Evolutionary conservation across 768 basidiomycete genomes (phyloP).

Genomic region (Tylopilus rubrobrunneus): DNA sequence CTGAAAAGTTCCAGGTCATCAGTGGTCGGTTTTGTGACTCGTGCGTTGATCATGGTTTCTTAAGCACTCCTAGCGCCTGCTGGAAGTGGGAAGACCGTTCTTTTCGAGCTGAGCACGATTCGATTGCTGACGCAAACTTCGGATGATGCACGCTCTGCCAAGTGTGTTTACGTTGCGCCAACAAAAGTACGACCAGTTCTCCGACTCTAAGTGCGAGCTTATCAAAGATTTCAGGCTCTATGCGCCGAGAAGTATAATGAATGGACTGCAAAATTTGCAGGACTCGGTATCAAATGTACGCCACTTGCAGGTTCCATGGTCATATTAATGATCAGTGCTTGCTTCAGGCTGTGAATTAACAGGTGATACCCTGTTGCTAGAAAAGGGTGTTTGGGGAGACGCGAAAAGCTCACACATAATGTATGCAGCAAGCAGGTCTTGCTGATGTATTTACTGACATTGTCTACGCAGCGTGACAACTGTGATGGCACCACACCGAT

Average conservation of each 20-base stretch:
- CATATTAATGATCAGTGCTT: background rate
- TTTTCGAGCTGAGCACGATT: slow-evolving; percentile 91
- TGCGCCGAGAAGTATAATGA: slow-evolving; percentile 82
- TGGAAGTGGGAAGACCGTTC: slow-evolving; percentile 91
- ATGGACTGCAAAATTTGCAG: slow-evolving; percentile 78
- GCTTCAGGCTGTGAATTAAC: slow-evolving; percentile 80
- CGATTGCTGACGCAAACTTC: slow-evolving; percentile 53
- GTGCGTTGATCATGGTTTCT: slow-evolving; percentile 1
- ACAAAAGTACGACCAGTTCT: slow-evolving; percentile 58
- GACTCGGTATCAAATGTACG: slow-evolving; percentile 73
- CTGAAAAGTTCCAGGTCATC: slow-evolving; percentile 50
- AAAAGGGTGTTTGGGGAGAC: slow-evolving; percentile 65
- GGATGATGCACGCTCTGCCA: slow-evolving; percentile 35
- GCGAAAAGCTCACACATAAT: slow-evolving; percentile 77
- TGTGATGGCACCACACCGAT: slow-evolving; percentile 35
- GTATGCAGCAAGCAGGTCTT: slow-evolving; percentile 37
- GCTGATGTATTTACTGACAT: slow-evolving; percentile 2
- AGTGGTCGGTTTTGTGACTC: slow-evolving; percentile 46
- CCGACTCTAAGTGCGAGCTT: background rate
- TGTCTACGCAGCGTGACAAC: slow-evolving; percentile 61
- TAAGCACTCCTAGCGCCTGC: slow-evolving; percentile 68
- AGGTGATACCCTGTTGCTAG: slow-evolving; percentile 77
- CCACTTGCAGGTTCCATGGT: background rate
- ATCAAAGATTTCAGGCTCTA: slow-evolving; percentile 54
- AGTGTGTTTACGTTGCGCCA: slow-evolving; percentile 90